Evolutionary conservation across 495 filamentous ascomycete genomes (phyloP), one percentile per base, ranked within the genome.

Genomic region (Penicillium subrubescens): DNA sequence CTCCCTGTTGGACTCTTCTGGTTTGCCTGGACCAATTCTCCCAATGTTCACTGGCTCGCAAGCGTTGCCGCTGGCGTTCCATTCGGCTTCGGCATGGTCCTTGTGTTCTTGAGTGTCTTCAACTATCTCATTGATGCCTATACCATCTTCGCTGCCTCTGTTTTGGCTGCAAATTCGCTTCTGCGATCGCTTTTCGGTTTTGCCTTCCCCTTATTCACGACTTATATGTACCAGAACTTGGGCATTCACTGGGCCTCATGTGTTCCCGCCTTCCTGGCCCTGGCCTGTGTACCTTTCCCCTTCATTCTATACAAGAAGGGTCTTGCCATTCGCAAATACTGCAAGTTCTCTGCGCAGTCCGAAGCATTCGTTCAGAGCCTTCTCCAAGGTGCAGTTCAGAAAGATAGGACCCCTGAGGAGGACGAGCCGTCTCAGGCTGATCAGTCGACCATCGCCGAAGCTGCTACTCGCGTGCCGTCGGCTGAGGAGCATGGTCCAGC

Each of bases 171-270:
- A 27, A 92, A 89, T 70, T 79, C 86, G 10, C 81, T 92, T 1
- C 75, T 92, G 8, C 80, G 84, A 46, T 83, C 81, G 0, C 23
- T 79, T 14, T 91, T 92, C 63, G 90, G 91, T 44, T 87, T 89
- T 33, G 87, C 84, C 0, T 92, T 94, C 76, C 91, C 91, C 0
- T 76, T 94, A 0, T 93, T 94, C 77, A 92, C 90, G 1, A 83
- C 81, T 0, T 75, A 87, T 56, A 89, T 93, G 87, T 93, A 89
- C 71, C 23, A 77, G 10, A 79, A 85, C 63, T 79, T 93, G 2
- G 90, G 90, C 58, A 85, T 88, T 57, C 88, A 92, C 74, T 92
- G 90, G 90, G 90, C 89, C 3, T 87, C 83, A 23, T 84, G 83
- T 5, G 76, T 93, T 41, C 89, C 89, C 0, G 90, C 88, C 5